Percentiles rank a stretch among this genome's conserved stretches.
Evolutionary conservation across 2,329 filamentous ascomycete species (phyloP).

Genomic region (Cladophialophora psammophila): DNA sequence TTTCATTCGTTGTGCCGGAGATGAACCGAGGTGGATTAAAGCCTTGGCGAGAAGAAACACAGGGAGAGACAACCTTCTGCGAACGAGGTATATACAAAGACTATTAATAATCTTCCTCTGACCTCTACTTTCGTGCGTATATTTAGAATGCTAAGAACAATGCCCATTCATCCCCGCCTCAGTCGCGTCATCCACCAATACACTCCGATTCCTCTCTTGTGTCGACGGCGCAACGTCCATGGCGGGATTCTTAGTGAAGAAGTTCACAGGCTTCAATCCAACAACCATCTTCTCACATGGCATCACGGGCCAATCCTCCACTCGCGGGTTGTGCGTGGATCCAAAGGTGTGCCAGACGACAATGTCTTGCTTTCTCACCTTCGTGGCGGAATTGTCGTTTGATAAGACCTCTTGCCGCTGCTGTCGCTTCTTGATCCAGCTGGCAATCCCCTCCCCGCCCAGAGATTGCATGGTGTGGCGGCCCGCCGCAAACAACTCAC

Average conservation of each 20-base stretch:
- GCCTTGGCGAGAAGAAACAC: no score
- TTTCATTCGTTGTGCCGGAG: not conserved
- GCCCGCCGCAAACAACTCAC: conserved; percentile 62
- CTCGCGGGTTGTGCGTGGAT: conserved; percentile 54
- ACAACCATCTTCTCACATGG: conserved; percentile 42
- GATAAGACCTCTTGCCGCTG: conserved; percentile 43
- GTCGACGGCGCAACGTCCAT: conserved; percentile 40
- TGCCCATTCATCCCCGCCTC: conserved; percentile 20
- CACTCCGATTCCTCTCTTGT: conserved; percentile 35
- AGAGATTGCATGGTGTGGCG: conserved; percentile 63
- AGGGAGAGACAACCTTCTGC: no score
- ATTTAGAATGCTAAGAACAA: conserved; percentile 9
- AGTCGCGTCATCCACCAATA: conserved; percentile 29
- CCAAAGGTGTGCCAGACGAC: conserved; percentile 56
- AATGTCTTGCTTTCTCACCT: conserved; percentile 51
- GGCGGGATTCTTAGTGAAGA: conserved; percentile 42
- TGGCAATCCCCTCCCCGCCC: conserved; percentile 56
- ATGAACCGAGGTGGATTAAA: no score
- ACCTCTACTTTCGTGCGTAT: not conserved
- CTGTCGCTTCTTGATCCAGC: conserved; percentile 54
- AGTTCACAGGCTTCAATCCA: conserved; percentile 43
- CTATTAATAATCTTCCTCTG: not conserved
- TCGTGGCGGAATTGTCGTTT: conserved; percentile 33
- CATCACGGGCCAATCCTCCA: conserved; percentile 57
- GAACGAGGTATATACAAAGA: no score